phyloP scores from a whole-genome alignment of 805 yeast species.

The Saccharomyces kudriavzevii region DNA sequence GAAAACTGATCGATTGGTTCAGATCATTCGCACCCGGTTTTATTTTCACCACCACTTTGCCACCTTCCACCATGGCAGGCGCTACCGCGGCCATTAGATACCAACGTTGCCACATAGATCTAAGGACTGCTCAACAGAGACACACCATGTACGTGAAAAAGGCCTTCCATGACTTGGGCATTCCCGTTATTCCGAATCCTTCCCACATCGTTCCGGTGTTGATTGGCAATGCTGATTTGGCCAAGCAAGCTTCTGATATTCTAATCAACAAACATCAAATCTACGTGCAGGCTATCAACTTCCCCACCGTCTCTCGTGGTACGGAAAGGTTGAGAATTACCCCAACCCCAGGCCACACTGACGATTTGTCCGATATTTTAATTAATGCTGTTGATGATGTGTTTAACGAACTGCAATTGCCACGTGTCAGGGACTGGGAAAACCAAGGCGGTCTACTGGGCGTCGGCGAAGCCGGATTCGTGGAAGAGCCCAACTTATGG shows the following conservation, averaged over 20 bases:
- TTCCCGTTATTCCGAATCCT: conserved; percentile 96
- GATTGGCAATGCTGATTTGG: conserved; percentile 89
- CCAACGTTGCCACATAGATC: conserved; percentile 67
- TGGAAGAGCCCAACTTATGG: conserved; percentile 67
- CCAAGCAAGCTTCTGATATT: conserved; percentile 84
- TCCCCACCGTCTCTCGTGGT: conserved; percentile 95
- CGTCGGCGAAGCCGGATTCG: conserved; percentile 54
- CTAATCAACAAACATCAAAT: conserved; percentile 76
- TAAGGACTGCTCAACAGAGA: conserved; percentile 76
- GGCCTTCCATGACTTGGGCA: conserved; percentile 58
- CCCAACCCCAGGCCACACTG: conserved; percentile 96
- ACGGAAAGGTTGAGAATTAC: conserved; percentile 94
- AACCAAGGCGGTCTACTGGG: conserved; percentile 83
- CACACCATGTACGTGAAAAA: conserved; percentile 80
- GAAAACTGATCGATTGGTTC: conserved; percentile 82
- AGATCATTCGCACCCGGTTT: conserved; percentile 96
- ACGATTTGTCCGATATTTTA: conserved; percentile 66
- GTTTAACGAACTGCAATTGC: conserved; percentile 64
- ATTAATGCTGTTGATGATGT: conserved; percentile 74
- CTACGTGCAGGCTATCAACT: conserved; percentile 96
- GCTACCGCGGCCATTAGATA: conserved; percentile 79
- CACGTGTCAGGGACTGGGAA: conserved; percentile 73
- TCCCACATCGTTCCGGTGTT: conserved; percentile 94
- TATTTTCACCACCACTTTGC: conserved; percentile 91
- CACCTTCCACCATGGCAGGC: conserved; percentile 98